These are phyloP conservation scores for Cenchrus americanus DNA, from an alignment of 176 grass and related monocot genomes.

Conservation along the genomic window DNA sequence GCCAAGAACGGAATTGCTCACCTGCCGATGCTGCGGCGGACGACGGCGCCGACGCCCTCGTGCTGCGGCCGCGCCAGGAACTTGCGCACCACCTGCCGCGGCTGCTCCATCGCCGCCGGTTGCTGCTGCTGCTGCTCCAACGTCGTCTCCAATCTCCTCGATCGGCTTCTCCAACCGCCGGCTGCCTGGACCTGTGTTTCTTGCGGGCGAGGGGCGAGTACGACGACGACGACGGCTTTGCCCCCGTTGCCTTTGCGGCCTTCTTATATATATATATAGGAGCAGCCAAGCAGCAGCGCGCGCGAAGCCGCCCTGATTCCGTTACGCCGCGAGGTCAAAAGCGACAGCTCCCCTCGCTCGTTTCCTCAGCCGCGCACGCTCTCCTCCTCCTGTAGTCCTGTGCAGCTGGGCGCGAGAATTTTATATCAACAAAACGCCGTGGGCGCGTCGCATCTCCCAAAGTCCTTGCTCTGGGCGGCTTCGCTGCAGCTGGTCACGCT, in stretches of 20 bases:
- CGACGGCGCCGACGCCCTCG: slow-evolving; percentile 84
- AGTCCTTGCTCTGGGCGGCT: neutral
- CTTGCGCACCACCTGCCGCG: slow-evolving; percentile 75
- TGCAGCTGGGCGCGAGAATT: neutral
- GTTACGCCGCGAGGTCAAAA: slow-evolving; percentile 27
- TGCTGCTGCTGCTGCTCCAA: neutral
- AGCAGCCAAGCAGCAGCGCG: neutral
- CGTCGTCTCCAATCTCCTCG: neutral
- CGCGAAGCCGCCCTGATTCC: slow-evolving; percentile 29
- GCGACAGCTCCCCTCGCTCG: slow-evolving; percentile 28
- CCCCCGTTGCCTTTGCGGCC: neutral
- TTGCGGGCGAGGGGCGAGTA: neutral
- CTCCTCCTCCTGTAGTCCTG: neutral
- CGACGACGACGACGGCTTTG: neutral
- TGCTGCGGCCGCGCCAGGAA: slow-evolving; percentile 80
- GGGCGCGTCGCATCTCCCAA: slow-evolving; percentile 3
- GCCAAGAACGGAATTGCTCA: neutral
- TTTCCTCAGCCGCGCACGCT: slow-evolving; percentile 1
- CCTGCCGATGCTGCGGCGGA: slow-evolving; percentile 96
- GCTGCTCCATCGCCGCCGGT: slow-evolving; percentile 46
- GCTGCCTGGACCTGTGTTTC: neutral
- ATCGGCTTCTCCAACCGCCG: neutral
- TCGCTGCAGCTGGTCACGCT: slow-evolving; percentile 40
- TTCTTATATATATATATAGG: slow-evolving; percentile 40
- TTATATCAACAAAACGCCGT: neutral